Conservation (phyloP, 2,329 filamentous ascomycete genomes). For the Aspergillus quadrilineatus region DNA sequence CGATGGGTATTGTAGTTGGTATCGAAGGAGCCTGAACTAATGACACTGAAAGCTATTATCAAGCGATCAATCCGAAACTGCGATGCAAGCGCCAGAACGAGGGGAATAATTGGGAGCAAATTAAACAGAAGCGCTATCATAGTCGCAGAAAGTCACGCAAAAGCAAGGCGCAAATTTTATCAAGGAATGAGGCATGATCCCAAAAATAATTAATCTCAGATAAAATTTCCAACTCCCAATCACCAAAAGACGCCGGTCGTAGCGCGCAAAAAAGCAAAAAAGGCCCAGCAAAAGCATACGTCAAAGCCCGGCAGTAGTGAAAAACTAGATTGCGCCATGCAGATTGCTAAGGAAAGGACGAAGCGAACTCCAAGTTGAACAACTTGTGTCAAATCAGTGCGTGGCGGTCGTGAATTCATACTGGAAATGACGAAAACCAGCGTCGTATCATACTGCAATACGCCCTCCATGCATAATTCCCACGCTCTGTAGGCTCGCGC, state of each 20-base stretch:
- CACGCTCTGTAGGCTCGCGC: slow-evolving; percentile 24
- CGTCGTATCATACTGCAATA: slow-evolving; percentile 21
- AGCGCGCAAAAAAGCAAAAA: neutral
- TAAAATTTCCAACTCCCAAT: neutral
- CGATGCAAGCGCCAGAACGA: neutral
- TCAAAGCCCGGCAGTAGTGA: neutral
- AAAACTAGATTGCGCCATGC: slow-evolving; percentile 5
- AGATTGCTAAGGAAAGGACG: neutral
- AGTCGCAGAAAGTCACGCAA: neutral
- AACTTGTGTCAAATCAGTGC: neutral
- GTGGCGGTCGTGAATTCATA: neutral
- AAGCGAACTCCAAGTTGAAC: neutral
- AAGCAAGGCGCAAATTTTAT: neutral
- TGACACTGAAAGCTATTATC: neutral
- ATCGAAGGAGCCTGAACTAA: neutral
- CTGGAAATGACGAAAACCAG: neutral
- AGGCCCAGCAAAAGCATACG: neutral
- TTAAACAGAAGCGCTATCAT: neutral
- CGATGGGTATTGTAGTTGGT: neutral
- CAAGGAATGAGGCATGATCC: neutral
- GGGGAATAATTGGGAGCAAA: neutral
- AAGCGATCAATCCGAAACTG: neutral
- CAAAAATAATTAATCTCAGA: neutral
- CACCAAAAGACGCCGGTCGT: neutral
- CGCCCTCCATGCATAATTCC: slow-evolving; percentile 25